Evolutionary conservation across 1,284 basidiomycete species (phyloP).

Genomic region (Sanghuangporus sanghuang): DNA sequence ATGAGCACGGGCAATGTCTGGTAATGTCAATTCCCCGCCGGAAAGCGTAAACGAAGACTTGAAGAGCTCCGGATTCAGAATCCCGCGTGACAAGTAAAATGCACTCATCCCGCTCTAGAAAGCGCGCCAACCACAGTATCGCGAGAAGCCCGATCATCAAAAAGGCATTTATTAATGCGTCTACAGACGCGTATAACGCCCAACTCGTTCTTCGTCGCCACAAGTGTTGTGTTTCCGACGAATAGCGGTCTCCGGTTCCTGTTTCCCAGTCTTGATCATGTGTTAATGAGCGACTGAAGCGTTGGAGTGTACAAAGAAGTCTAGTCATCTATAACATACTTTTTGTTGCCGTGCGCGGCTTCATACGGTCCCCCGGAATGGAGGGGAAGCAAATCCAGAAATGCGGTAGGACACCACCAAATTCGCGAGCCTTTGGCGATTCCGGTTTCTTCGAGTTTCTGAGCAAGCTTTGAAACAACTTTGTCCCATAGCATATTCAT

Average conservation of each 20-base stretch:
- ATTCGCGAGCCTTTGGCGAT: constrained; percentile 27
- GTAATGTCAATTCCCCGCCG: constrained; percentile 18
- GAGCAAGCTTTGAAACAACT: constrained; percentile 28
- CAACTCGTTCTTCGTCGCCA: background rate
- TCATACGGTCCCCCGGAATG: constrained; percentile 23
- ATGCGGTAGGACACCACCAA: constrained; percentile 41
- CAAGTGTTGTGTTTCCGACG: background rate
- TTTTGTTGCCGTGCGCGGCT: background rate
- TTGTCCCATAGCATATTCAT: constrained; percentile 30
- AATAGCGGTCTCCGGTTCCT: background rate
- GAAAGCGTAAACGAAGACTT: background rate
- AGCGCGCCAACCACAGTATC: background rate
- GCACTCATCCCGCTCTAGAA: background rate
- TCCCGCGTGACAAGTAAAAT: too few relatives aligned
- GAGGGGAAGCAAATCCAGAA: constrained; percentile 32
- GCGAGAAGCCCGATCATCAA: background rate
- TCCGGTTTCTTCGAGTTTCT: constrained; percentile 19
- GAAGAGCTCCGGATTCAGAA: background rate
- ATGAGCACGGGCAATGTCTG: constrained; percentile 25
- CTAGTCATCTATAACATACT: constrained; percentile 26
- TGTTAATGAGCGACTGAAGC: constrained; percentile 28
- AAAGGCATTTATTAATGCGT: background rate
- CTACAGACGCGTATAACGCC: background rate
- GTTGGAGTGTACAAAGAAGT: constrained; percentile 36
- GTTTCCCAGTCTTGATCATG: too few relatives aligned